Evolutionary conservation across 768 basidiomycete species (phyloP), one percentile per base, ranked within the genome.

Genomic region (Naganishia friedmannii): DNA sequence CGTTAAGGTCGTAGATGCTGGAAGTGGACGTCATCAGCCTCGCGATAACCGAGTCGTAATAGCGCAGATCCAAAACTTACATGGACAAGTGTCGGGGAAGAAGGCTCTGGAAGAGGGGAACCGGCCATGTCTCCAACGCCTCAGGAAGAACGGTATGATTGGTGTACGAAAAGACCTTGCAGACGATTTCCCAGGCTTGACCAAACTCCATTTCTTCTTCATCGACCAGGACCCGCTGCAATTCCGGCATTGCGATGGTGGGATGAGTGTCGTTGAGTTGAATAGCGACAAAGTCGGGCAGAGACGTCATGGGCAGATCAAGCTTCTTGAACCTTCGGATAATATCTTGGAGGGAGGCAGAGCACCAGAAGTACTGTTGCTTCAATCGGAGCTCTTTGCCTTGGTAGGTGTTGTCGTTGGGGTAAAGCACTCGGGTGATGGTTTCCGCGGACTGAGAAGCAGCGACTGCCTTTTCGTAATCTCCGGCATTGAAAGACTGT

Each of bases 191-290:
- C 96, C 96, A 99, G 4, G 96, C 94, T 19, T 81, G 75, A 72
- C 87, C 86, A 90, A 93, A 99, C 1, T 83, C 74, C 23, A 93
- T 77, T 42, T 93, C 91, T 80, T 98, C 95, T 45, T 98, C 95
- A 76, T 98, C 95, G 74, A 83, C 77, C 26, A 84, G 85, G 73
- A 97, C 87, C 31, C 94, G 88, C 92, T 93, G 93, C 68, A 97
- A 84, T 81, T 99, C 96, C 23, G 91, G 91, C 76, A 98, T 92
- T 29, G 94, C 92, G 70, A 97, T 86, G 3, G 93, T 94, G 0
- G 94, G 94, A 81, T 97, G 95, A 3, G 94, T 96, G 88, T 93
- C 75, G 77, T 95, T 96, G n/a, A 95, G 86, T 80, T 99, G 95
- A 70, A 96, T 93, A 10, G 92, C 90, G 74, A 90, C 89, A 69